Percentiles rank a stretch among this genome's conserved stretches.
These are phyloP conservation scores for Trichoderma arundinaceum DNA, from an alignment of 2,329 filamentous ascomycete species.

Conservation along the genomic window DNA sequence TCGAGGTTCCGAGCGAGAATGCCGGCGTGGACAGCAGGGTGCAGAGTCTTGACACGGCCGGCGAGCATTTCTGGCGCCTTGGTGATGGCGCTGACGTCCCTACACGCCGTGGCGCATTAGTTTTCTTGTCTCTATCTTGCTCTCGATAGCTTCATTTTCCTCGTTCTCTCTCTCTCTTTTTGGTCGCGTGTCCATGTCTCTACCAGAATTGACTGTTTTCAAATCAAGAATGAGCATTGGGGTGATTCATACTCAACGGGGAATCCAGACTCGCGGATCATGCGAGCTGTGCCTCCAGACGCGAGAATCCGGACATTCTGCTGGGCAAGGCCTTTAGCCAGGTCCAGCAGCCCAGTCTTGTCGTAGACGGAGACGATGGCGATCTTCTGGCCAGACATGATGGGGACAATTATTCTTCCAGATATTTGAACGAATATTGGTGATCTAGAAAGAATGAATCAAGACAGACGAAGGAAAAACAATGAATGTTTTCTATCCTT, in stretches of 20 bases:
- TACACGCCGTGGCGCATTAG: constrained; percentile 45
- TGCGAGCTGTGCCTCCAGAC: constrained; percentile 91
- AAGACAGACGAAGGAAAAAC: constrained; percentile 4
- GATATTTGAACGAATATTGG: neutral
- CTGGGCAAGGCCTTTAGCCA: constrained; percentile 87
- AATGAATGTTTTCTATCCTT: neutral
- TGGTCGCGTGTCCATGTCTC: constrained; percentile 17
- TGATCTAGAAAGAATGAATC: neutral
- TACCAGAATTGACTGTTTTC: constrained; percentile 5
- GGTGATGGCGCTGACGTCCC: constrained; percentile 97
- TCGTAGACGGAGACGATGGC: constrained; percentile 98
- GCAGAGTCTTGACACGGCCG: constrained; percentile 85
- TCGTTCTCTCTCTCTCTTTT: neutral
- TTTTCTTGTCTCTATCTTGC: constrained; percentile 21
- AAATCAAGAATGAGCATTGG: constrained; percentile 12
- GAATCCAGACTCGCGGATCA: constrained; percentile 96
- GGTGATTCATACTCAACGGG: constrained; percentile 76
- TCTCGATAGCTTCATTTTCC: neutral
- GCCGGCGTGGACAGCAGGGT: constrained; percentile 87
- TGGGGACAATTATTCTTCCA: constrained; percentile 32
- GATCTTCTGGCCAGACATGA: constrained; percentile 60
- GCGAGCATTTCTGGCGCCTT: constrained; percentile 96
- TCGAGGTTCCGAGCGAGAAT: constrained; percentile 94
- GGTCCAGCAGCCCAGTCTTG: constrained; percentile 93
- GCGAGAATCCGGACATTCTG: constrained; percentile 91